phyloP scores from a whole-genome alignment of 306 rosid species.

The Malus sieversii region DNA sequence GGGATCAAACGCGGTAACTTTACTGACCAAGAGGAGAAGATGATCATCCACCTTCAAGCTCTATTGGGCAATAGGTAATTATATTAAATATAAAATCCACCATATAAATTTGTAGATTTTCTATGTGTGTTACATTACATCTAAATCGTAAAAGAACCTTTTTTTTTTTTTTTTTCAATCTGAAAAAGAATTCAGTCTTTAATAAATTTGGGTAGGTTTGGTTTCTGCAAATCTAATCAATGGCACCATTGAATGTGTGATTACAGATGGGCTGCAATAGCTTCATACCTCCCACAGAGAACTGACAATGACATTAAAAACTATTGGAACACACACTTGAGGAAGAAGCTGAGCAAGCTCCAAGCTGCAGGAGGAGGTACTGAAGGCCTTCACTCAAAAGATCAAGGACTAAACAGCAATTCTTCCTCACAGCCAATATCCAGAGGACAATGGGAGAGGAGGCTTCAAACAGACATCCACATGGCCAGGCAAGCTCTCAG shows the following conservation, averaged over 20 bases:
- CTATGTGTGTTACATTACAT: not conserved
- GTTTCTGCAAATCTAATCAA: slow-evolving; percentile 4
- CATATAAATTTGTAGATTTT: not conserved
- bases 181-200: not conserved
- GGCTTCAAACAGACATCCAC: slow-evolving; percentile 81
- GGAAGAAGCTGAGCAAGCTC: slow-evolving; percentile 63
- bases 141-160: not conserved
- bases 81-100: not conserved
- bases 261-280: slow-evolving; percentile 96
- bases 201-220: not conserved
- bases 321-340: slow-evolving; percentile 92
- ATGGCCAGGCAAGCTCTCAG: slow-evolving; percentile 74
- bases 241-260: slow-evolving; percentile 14
- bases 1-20: slow-evolving; percentile 91
- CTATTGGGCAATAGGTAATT: slow-evolving; percentile 87
- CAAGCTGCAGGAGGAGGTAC: slow-evolving; percentile 13
- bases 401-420: slow-evolving; percentile 8
- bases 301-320: slow-evolving; percentile 94
- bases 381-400: slow-evolving; percentile 12
- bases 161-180: not conserved
- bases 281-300: slow-evolving; percentile 94
- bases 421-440: slow-evolving; percentile 42
- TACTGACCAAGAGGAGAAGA: slow-evolving; percentile 88
- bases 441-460: slow-evolving; percentile 95
- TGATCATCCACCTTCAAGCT: slow-evolving; percentile 93